A percentile compares a stretch with the other conserved stretches of the same genome.
Evolutionary conservation across 768 basidiomycete species (phyloP).

Genomic region (Tremella mesenterica): DNA sequence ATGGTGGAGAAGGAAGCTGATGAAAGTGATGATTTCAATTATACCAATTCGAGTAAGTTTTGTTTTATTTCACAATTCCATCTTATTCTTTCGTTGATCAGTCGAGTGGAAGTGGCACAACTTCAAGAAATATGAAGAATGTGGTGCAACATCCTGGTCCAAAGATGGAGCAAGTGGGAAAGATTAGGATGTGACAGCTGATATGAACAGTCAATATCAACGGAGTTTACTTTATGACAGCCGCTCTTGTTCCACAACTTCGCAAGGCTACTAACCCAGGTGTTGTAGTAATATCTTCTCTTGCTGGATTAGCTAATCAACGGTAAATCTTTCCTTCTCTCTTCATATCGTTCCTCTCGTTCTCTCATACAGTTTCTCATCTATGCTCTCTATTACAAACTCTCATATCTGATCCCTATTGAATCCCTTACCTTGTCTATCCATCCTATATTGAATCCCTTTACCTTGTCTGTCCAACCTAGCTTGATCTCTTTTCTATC

Average conservation of each 20-base stretch:
- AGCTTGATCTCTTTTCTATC: too few species aligned
- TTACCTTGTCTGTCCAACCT: too few species aligned
- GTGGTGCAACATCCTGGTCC: too few species aligned
- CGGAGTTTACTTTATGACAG: constrained; percentile 19
- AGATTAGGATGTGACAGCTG: neutral
- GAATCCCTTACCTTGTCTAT: too few species aligned
- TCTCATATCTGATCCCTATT: neutral
- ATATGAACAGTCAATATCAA: constrained; percentile 13
- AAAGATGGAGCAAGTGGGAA: too few species aligned
- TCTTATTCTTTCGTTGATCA: neutral
- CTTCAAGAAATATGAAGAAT: too few species aligned
- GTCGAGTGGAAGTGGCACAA: neutral
- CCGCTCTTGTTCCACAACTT: constrained; percentile 13
- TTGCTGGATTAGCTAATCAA: constrained; percentile 19
- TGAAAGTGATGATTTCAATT: constrained; percentile 16
- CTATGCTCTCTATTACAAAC: neutral
- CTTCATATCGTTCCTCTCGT: neutral
- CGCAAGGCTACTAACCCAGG: constrained; percentile 12
- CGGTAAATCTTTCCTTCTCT: constrained; percentile 1
- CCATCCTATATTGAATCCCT: too few species aligned
- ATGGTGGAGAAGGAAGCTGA: neutral
- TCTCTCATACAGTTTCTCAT: neutral
- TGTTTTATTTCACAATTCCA: neutral
- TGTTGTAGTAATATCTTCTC: constrained; percentile 18
- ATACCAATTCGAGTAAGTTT: constrained; percentile 10